These are phyloP conservation scores for Penicillium sp. DNA, from an alignment of 2,329 filamentous ascomycete species.

Conservation along the genomic window DNA sequence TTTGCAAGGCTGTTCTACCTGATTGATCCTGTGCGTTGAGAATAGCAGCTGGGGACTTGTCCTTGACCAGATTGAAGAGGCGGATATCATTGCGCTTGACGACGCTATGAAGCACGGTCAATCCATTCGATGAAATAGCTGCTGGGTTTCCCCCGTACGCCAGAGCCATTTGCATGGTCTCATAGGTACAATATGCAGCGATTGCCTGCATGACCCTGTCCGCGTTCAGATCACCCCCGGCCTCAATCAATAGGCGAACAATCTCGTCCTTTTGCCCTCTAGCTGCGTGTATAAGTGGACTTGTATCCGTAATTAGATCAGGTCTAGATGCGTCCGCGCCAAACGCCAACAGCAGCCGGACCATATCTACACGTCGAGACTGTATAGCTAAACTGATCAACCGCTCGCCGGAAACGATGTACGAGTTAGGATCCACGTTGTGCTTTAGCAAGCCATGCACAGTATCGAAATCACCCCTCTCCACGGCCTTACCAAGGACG, in stretches of 20 bases:
- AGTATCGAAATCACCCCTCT: background rate
- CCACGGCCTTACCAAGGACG: slow-evolving; percentile 3
- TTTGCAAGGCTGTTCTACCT: slow-evolving; percentile 10
- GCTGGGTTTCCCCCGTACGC: background rate
- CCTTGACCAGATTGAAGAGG: background rate
- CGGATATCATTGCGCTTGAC: background rate
- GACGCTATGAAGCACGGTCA: slow-evolving; percentile 4
- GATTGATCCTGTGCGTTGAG: background rate
- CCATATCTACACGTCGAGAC: background rate
- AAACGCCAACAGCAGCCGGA: slow-evolving; percentile 9
- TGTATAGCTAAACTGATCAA: slow-evolving; percentile 16
- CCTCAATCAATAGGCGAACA: background rate
- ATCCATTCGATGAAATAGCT: background rate
- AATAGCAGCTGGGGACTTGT: background rate
- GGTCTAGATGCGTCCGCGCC: slow-evolving; percentile 10
- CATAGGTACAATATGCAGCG: background rate
- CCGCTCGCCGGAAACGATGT: slow-evolving; percentile 8
- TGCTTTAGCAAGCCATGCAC: slow-evolving; percentile 5
- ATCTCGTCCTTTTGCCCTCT: background rate
- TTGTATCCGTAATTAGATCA: background rate
- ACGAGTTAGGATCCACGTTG: slow-evolving; percentile 15
- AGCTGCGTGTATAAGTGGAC: slow-evolving; percentile 2
- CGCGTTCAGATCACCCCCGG: background rate
- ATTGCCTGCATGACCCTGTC: background rate
- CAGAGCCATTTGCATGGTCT: background rate